Evolutionary conservation across 306 rosid species (phyloP).

Genomic region (Cucurbita argyrosperma): DNA sequence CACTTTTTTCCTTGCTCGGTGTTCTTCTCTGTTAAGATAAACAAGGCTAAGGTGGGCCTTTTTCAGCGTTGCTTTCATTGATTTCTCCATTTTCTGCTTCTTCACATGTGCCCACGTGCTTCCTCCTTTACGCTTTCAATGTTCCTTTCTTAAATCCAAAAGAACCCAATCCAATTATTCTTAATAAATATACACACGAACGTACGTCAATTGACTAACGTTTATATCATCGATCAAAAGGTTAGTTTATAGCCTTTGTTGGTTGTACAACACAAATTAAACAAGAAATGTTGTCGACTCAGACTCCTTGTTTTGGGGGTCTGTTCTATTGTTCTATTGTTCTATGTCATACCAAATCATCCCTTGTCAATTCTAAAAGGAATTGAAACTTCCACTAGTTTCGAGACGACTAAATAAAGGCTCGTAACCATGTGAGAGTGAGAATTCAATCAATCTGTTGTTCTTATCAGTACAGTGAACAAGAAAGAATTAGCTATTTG

Average conservation of each 20-base stretch:
- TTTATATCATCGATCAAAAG: background rate
- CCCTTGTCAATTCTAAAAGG: background rate
- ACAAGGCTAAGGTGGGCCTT: background rate
- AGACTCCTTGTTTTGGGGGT: background rate
- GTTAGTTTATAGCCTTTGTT: no score
- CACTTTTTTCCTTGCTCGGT: background rate
- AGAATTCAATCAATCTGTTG: background rate
- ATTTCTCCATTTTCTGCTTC: background rate
- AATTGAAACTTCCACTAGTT: background rate
- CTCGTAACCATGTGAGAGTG: background rate
- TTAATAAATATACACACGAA: no score
- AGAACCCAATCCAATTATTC: no score
- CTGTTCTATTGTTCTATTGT: background rate
- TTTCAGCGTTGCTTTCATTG: background rate
- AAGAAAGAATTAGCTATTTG: no score
- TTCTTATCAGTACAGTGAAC: no score
- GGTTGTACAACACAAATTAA: no score
- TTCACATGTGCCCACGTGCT: constrained; percentile 1
- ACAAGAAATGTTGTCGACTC: background rate
- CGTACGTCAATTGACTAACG: no score
- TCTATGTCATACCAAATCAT: background rate
- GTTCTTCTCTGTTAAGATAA: background rate
- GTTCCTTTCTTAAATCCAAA: background rate
- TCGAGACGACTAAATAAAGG: background rate
- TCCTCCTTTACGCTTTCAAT: background rate